Evolutionary conservation across 495 filamentous ascomycete genomes (phyloP), one percentile per base, ranked within the genome.

Genomic region (Talaromyces proteolyticus): DNA sequence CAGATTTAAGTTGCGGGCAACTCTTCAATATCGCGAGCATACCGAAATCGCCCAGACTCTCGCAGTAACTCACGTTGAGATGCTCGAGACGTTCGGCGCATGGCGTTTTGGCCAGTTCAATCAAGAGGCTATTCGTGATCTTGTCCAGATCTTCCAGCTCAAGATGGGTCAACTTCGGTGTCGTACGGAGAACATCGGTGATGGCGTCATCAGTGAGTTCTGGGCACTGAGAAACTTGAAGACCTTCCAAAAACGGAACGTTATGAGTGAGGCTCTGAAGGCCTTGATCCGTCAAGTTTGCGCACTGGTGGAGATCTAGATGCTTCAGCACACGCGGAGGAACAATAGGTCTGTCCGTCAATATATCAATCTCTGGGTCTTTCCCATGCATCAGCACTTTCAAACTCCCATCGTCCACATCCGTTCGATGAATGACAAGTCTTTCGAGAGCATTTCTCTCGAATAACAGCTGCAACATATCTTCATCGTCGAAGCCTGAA

Each of bases 1-100:
- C 74, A 42, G 73, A 87, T 37, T 70, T 67, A 12, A 97, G 76
- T 16, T 69, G 73, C 1, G 75, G 71, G 63, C 91, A 95, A 42
- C 71, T 74, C 57, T 89, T 87, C 54, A 98, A 73, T 14, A 98
- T 70, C 17, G 82, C 87, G 0, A 95, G 72, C 82, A 96, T 87
- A 41, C 94, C 93, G 0, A 69, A 66, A 63, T 98, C 94, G 8
- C 89, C 85, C 0, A 98, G 62, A 39, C 75, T 80, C 60, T 94
- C 93, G 60, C 93, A 98, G 57, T 87, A 94, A 61, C 88, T 89
- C 66, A 96, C 78, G 47, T 87, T 88, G 29, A 98, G 80, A 60
- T 95, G 90, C 55, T 86, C 78, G 1, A 98, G 74, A 18, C 58
- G 64, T 4, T 75, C 64, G 2, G 84, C 80, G 59, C 89, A 94